Evolutionary conservation across 2,329 filamentous ascomycete genomes (phyloP).

Genomic region (Volutella citrinella): DNA sequence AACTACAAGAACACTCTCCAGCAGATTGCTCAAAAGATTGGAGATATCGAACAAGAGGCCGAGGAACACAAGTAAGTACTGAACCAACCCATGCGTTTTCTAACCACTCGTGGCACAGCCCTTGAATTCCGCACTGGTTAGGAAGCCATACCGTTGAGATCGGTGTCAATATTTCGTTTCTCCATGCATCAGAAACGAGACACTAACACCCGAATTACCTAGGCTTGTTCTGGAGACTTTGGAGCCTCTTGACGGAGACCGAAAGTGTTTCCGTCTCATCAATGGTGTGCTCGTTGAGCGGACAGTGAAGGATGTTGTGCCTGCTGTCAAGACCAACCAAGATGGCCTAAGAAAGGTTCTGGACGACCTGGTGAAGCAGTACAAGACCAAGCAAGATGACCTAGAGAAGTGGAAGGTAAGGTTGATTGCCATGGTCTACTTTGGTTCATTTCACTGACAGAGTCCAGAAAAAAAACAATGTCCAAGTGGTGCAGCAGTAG

Average conservation of each 20-base stretch:
- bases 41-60: slow-evolving; percentile 93
- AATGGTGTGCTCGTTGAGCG: slow-evolving; percentile 94
- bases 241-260: slow-evolving; percentile 73
- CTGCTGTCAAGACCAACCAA: slow-evolving; percentile 87
- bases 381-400: slow-evolving; percentile 90
- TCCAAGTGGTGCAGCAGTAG: slow-evolving; percentile 78
- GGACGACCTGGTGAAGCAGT: slow-evolving; percentile 93
- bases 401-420: slow-evolving; percentile 96
- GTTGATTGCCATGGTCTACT: not conserved
- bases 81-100: slow-evolving; percentile 12
- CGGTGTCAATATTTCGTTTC: slow-evolving; percentile 3
- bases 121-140: too few relatives aligned
- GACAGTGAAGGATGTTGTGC: slow-evolving; percentile 88
- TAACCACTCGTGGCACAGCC: slow-evolving; percentile 1
- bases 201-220: slow-evolving; percentile 12
- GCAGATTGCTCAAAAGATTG: slow-evolving; percentile 92
- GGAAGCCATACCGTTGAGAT: too few relatives aligned
- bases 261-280: slow-evolving; percentile 98
- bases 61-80: slow-evolving; percentile 91
- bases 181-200: not conserved
- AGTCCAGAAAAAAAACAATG: slow-evolving; percentile 78
- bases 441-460: not conserved
- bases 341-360: slow-evolving; percentile 92
- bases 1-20: slow-evolving; percentile 79
- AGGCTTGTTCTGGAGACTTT: slow-evolving; percentile 95